These are phyloP conservation scores for Backusella liffmaniae DNA, from an alignment of 192 early-diverging fungal species.

Conservation along the genomic window DNA sequence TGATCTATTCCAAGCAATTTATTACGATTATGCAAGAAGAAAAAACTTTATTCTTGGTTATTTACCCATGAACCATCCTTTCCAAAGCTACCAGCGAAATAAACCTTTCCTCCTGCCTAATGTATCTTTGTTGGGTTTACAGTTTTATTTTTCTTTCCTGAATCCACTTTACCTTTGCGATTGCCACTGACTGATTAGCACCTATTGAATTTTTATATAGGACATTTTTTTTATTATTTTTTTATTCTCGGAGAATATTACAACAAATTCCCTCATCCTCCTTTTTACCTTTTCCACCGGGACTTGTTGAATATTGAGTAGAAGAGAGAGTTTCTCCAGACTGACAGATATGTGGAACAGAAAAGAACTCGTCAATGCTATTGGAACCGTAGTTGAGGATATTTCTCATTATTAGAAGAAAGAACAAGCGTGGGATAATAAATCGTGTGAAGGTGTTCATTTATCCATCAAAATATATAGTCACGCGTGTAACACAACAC, in stretches of 20 bases:
- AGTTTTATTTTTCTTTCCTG: neutral
- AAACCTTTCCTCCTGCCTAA: constrained; percentile 64
- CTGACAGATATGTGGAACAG: constrained; percentile 67
- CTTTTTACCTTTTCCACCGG: constrained; percentile 67
- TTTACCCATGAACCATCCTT: constrained; percentile 72
- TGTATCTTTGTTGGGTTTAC: neutral
- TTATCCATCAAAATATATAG: too few relatives aligned
- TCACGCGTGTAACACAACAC: too few relatives aligned
- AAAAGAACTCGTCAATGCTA: constrained; percentile 79
- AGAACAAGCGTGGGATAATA: neutral
- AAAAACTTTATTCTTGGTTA: neutral
- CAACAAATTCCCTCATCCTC: neutral
- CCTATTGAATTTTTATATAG: constrained; percentile 40
- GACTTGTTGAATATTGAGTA: constrained; percentile 44
- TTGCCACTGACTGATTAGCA: constrained; percentile 87
- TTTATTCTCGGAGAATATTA: neutral
- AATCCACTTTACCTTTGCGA: constrained; percentile 58
- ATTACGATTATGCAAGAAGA: neutral
- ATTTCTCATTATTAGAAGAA: constrained; percentile 26
- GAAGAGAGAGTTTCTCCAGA: constrained; percentile 54
- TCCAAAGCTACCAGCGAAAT: constrained; percentile 82
- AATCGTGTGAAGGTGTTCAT: neutral
- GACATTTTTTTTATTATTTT: neutral
- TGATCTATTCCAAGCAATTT: constrained; percentile 31
- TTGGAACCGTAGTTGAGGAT: constrained; percentile 70